These are phyloP conservation scores for Kuraishia hungarica DNA, from an alignment of 805 yeast genomes.

Conservation along the genomic window DNA sequence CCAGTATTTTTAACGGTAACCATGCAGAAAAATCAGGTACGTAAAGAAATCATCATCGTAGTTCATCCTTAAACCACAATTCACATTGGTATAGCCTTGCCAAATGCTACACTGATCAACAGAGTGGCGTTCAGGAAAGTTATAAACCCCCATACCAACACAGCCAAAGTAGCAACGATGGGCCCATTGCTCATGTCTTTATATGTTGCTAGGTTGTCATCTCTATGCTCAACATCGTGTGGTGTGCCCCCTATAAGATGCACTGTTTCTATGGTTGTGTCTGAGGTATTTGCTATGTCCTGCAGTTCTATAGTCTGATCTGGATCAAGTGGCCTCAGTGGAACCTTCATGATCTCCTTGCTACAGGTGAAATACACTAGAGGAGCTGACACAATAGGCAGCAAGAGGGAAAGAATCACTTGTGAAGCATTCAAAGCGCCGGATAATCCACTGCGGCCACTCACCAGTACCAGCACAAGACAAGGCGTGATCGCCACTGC, in stretches of 20 bases:
- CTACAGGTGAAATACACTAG: conserved; percentile 73
- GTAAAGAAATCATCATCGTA: too few species aligned
- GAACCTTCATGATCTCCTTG: conserved; percentile 29
- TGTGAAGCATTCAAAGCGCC: conserved; percentile 72
- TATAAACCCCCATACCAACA: conserved; percentile 61
- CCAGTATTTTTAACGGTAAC: too few species aligned
- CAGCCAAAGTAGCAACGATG: conserved; percentile 42
- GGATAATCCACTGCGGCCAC: conserved; percentile 79
- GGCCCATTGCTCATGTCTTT: conserved; percentile 69
- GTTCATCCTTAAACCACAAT: too few species aligned
- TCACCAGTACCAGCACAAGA: conserved; percentile 55
- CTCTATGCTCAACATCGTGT: conserved; percentile 5
- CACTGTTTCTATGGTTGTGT: not conserved
- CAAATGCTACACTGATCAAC: conserved; percentile 23
- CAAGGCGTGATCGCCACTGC: conserved; percentile 84
- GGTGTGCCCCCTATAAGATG: conserved; percentile 6
- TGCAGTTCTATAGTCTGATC: conserved; percentile 9
- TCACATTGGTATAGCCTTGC: not conserved
- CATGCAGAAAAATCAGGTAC: not conserved
- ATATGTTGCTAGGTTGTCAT: conserved; percentile 14
- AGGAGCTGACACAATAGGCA: conserved; percentile 88
- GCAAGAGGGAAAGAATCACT: conserved; percentile 69
- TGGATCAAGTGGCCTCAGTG: conserved; percentile 8
- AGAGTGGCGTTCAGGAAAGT: conserved; percentile 66
- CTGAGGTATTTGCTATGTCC: conserved; percentile 8